A percentile compares a stretch with the other conserved stretches of the same genome.
These are phyloP conservation scores for Yamadazyma siamensis DNA, from an alignment of 1,139 yeast genomes.

Conservation along the genomic window DNA sequence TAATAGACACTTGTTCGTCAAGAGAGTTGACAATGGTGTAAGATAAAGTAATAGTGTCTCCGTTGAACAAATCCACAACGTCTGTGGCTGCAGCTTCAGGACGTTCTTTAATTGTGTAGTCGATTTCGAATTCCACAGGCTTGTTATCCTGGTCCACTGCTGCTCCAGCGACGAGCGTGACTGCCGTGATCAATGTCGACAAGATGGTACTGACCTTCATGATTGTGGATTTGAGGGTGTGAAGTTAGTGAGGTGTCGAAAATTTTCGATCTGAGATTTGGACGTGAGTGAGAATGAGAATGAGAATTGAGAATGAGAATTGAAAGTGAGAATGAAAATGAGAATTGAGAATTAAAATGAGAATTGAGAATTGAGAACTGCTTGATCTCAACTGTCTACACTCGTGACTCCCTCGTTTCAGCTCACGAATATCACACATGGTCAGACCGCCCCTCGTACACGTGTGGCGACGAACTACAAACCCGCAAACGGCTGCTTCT, in stretches of 20 bases:
- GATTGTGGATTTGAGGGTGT: neutral
- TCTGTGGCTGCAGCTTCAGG: slow-evolving; percentile 34
- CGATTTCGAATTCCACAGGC: slow-evolving; percentile 31
- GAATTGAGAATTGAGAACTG: no score
- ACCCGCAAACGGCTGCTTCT: no score
- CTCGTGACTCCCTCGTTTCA: no score
- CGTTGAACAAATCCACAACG: slow-evolving; percentile 45
- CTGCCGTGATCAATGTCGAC: slow-evolving; percentile 14
- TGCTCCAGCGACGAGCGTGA: slow-evolving; percentile 11
- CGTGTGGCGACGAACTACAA: no score
- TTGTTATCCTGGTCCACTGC: slow-evolving; percentile 17
- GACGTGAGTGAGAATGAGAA: no score
- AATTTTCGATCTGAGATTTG: neutral
- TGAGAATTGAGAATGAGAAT: no score
- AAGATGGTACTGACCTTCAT: slow-evolving; percentile 20
- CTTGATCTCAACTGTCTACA: no score
- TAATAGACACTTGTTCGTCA: slow-evolving; percentile 46
- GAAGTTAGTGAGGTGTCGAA: neutral
- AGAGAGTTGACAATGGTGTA: slow-evolving; percentile 61
- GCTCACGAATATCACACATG: no score
- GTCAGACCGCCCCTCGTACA: no score
- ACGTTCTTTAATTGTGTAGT: slow-evolving; percentile 39
- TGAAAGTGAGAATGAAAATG: no score
- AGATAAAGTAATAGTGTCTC: slow-evolving; percentile 52
- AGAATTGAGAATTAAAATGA: no score